phyloP scores from a whole-genome alignment of 208 protist species.

The Trichomonas gallinae region DNA sequence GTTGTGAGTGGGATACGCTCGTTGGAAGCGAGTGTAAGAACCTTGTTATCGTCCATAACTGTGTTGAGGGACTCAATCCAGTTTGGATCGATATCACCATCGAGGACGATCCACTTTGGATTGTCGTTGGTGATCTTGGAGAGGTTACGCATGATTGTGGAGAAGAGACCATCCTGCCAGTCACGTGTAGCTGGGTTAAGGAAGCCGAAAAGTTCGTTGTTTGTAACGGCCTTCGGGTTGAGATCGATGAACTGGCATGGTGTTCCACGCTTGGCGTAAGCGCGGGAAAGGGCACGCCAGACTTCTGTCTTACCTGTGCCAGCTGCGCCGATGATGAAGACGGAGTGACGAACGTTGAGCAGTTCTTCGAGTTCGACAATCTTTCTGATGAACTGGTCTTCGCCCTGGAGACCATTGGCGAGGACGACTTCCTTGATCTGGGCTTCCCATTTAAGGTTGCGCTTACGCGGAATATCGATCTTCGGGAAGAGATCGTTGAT shows the following conservation, averaged over 20 bases:
- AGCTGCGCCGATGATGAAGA: conserved; percentile 87
- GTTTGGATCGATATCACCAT: conserved; percentile 90
- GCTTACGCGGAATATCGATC: conserved; percentile 73
- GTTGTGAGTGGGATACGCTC: conserved; percentile 89
- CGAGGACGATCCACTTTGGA: conserved; percentile 80
- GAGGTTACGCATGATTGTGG: conserved; percentile 77
- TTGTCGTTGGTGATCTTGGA: conserved; percentile 55
- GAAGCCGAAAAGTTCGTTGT: conserved; percentile 92
- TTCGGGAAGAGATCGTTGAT: conserved; percentile 88
- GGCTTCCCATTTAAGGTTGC: conserved; percentile 66
- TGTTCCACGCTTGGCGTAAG: conserved; percentile 69
- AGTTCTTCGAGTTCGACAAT: conserved; percentile 90
- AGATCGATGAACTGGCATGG: conserved; percentile 63
- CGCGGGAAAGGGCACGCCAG: conserved; percentile 75
- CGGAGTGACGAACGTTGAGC: conserved; percentile 88
- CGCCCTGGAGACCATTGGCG: conserved; percentile 69
- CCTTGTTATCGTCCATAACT: conserved; percentile 86
- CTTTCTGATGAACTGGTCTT: conserved; percentile 91
- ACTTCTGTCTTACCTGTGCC: conserved; percentile 82
- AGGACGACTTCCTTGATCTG: conserved; percentile 70
- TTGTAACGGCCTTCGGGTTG: conserved; percentile 92
- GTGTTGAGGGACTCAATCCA: conserved; percentile 99
- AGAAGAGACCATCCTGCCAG: conserved; percentile 48
- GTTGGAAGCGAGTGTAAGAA: conserved; percentile 89
- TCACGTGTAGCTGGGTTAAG: conserved; percentile 71